These are phyloP conservation scores for Limonium bicolor DNA, from an alignment of 148 eudicot species.

Conservation along the genomic window DNA sequence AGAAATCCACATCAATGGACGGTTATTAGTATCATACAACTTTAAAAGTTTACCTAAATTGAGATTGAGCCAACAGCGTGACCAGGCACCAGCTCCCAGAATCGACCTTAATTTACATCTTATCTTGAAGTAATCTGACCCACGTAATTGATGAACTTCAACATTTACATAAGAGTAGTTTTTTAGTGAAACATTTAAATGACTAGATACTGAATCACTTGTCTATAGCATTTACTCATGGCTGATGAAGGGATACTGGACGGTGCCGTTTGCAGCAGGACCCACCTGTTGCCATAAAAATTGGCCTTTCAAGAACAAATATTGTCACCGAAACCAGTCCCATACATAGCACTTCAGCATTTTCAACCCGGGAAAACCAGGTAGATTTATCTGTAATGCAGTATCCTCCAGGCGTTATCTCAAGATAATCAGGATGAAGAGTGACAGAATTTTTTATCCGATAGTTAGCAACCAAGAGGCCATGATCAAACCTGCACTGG, in stretches of 20 bases:
- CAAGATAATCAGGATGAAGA: too few species aligned
- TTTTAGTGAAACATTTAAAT: too few species aligned
- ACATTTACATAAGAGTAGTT: too few species aligned
- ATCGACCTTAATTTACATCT: slow-evolving; percentile 76
- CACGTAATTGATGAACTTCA: too few species aligned
- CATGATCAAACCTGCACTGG: slow-evolving; percentile 96
- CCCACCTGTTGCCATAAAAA: slow-evolving; percentile 69
- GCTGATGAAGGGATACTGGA: slow-evolving; percentile 79
- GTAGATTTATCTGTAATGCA: too few species aligned
- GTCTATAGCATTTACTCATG: slow-evolving; percentile 77
- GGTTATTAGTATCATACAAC: too few species aligned
- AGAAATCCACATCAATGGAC: too few species aligned
- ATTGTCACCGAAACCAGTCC: slow-evolving; percentile 86
- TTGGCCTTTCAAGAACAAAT: slow-evolving; percentile 84
- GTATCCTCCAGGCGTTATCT: too few species aligned
- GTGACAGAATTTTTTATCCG: too few species aligned
- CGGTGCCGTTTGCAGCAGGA: slow-evolving; percentile 83
- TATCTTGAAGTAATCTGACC: too few species aligned
- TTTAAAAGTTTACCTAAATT: slow-evolving; percentile 73
- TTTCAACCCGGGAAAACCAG: slow-evolving; percentile 43
- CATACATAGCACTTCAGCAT: slow-evolving; percentile 96
- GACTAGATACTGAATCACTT: slow-evolving; percentile 57
- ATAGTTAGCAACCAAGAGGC: slow-evolving; percentile 88
- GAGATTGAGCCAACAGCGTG: slow-evolving; percentile 80
- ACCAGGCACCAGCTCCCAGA: slow-evolving; percentile 97